Conservation (phyloP, 169 alveolate genomes). For the Eimeria necatrix region DNA sequence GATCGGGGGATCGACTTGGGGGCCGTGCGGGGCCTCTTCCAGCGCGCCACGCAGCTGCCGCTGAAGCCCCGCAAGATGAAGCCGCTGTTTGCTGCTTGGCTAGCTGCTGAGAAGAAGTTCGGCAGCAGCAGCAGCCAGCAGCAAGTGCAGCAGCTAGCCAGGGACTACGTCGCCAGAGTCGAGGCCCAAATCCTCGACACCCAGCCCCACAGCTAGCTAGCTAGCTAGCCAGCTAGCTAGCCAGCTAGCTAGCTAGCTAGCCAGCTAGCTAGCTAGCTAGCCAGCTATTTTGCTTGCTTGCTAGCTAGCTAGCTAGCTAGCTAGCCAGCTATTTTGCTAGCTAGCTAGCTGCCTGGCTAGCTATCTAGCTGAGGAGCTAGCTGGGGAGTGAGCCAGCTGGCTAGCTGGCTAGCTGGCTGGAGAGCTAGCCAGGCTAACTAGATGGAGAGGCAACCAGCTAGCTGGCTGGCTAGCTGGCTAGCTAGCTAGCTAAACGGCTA, state of each 20-base stretch:
- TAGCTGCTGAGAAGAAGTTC: slow-evolving; percentile 84
- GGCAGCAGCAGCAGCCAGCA: slow-evolving; percentile 82
- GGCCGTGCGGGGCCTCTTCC: slow-evolving; percentile 80
- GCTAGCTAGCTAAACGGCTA: too few species aligned
- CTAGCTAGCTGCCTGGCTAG: too few species aligned
- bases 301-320: too few species aligned
- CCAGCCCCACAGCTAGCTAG: neutral
- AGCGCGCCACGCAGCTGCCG: slow-evolving; percentile 69
- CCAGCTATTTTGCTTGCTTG: too few species aligned
- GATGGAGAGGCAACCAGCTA: too few species aligned
- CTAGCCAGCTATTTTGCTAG: neutral
- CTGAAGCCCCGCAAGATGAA: slow-evolving; percentile 88
- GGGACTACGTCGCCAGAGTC: slow-evolving; percentile 77
- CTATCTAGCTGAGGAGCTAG: too few species aligned
- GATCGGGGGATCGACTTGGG: slow-evolving; percentile 9
- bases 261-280: neutral
- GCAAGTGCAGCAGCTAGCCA: slow-evolving; percentile 83
- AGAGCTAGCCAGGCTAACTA: too few species aligned
- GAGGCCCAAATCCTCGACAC: slow-evolving; percentile 24
- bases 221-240: neutral
- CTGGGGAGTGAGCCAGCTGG: too few species aligned
- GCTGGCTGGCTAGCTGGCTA: too few species aligned
- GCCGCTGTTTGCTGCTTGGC: slow-evolving; percentile 87
- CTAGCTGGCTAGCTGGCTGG: too few species aligned
- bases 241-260: neutral